These are phyloP conservation scores for Solanum chacoense DNA, from an alignment of 305 asterid genomes.

Conservation along the genomic window DNA sequence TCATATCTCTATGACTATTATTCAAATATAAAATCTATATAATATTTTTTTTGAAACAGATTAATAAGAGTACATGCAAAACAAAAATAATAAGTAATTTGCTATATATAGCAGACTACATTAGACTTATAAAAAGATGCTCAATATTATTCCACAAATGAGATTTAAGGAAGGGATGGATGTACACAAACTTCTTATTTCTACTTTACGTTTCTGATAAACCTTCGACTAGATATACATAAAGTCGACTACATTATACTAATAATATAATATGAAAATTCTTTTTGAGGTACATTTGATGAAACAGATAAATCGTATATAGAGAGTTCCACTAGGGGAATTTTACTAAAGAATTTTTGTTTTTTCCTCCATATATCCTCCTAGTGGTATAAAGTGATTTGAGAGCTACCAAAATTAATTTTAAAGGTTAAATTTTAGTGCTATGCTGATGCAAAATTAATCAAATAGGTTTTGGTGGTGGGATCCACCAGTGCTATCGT, in stretches of 20 bases:
- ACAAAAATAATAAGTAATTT: not conserved
- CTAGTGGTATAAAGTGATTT: conserved; percentile 31
- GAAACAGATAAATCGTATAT: not conserved
- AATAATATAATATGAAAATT: not conserved
- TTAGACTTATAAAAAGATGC: not conserved
- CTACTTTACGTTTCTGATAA: not conserved
- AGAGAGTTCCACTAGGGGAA: conserved; percentile 10
- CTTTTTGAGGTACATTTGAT: not conserved
- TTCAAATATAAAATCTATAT: not conserved
- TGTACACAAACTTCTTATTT: not conserved
- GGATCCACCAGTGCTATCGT: conserved; percentile 6
- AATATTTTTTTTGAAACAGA: not conserved
- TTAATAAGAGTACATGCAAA: not conserved
- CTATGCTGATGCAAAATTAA: conserved; percentile 36
- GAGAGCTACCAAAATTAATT: conserved; percentile 21
- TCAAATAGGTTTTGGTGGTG: not conserved
- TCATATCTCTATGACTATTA: not conserved
- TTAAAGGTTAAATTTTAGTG: conserved; percentile 30
- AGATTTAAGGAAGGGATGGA: not conserved
- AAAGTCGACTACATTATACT: not conserved
- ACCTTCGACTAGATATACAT: not conserved
- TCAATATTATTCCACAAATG: not conserved
- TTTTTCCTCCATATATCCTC: not conserved
- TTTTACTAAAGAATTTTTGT: not conserved
- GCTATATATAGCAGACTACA: not conserved